Conservation (phyloP, 768 basidiomycete genomes). For the Lentinula sp. region DNA sequence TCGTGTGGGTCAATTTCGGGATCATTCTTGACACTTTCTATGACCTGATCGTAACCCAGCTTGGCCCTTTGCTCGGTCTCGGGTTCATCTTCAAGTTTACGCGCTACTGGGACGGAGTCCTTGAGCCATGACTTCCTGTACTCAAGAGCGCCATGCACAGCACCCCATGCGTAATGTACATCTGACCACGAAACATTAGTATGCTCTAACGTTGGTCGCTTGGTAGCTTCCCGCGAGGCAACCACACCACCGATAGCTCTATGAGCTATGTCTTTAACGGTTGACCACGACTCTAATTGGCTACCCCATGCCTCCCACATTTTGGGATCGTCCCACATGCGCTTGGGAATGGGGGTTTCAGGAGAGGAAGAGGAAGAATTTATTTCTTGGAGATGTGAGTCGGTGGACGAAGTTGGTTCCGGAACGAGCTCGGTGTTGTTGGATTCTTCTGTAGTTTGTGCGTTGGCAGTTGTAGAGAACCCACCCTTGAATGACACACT, state of each 20-base stretch:
- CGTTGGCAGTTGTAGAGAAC: conserved; percentile 6
- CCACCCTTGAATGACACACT: conserved; percentile 21
- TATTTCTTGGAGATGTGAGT: background rate
- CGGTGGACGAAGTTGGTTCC: background rate
- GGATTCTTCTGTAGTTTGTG: background rate
- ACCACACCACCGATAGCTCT: conserved; percentile 66
- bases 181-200: conserved; percentile 64
- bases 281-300: conserved; percentile 61
- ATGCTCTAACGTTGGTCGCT: conserved; percentile 43
- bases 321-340: conserved; percentile 9
- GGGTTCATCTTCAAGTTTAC: conserved; percentile 28
- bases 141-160: conserved; percentile 42
- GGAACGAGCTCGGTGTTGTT: background rate
- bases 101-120: conserved; percentile 30
- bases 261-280: conserved; percentile 69
- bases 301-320: conserved; percentile 70
- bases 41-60: conserved; percentile 55
- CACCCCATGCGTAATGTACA: conserved; percentile 61
- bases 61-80: conserved; percentile 26
- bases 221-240: conserved; percentile 18
- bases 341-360: background rate
- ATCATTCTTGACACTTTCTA: conserved; percentile 73
- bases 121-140: conserved; percentile 59
- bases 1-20: conserved; percentile 77
- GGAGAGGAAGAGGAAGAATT: background rate